A percentile compares a stretch with the other conserved stretches of the same genome.
phyloP scores from a whole-genome alignment of 2,329 filamentous ascomycete species.

The Aspergillus pseudonomiae region DNA sequence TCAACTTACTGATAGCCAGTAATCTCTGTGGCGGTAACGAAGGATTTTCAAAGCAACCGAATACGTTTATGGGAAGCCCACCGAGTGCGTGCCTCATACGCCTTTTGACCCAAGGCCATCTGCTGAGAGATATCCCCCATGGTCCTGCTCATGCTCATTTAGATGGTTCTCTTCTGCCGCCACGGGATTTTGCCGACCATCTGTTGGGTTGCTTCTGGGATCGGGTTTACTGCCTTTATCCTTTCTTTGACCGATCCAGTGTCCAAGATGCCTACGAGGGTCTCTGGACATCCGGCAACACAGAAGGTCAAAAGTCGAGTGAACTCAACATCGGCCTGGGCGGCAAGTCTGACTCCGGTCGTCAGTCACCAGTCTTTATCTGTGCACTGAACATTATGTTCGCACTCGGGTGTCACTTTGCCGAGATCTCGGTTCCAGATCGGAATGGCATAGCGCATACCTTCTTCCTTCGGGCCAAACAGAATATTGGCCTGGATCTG shows the following conservation, averaged over 20 bases:
- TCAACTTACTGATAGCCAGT: constrained; percentile 46
- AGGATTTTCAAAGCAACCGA: constrained; percentile 13
- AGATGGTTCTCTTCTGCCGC: constrained; percentile 43
- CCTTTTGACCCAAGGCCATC: constrained; percentile 21
- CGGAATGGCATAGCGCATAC: constrained; percentile 31
- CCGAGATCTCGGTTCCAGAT: constrained; percentile 34
- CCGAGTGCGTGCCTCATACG: constrained; percentile 46
- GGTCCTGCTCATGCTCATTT: constrained; percentile 22
- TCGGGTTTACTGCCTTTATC: constrained; percentile 47
- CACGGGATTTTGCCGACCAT: constrained; percentile 46
- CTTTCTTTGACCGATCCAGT: constrained; percentile 47
- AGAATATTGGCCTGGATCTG: constrained; percentile 42
- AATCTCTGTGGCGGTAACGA: constrained; percentile 33
- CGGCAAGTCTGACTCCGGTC: constrained; percentile 32
- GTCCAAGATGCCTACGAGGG: constrained; percentile 46
- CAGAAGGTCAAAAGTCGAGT: constrained; percentile 17
- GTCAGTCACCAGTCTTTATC: constrained; percentile 45
- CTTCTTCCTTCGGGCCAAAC: constrained; percentile 41
- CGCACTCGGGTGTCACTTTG: constrained; percentile 46
- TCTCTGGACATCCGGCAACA: constrained; percentile 38
- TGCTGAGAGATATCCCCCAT: constrained; percentile 13
- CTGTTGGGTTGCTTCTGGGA: constrained; percentile 45
- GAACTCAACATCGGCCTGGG: constrained; percentile 40
- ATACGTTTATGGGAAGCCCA: constrained; percentile 45
- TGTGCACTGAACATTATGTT: constrained; percentile 50